A percentile compares a stretch with the other conserved stretches of the same genome.
Evolutionary conservation across 1,284 basidiomycete genomes (phyloP).

Genomic region (Mycena sp.): DNA sequence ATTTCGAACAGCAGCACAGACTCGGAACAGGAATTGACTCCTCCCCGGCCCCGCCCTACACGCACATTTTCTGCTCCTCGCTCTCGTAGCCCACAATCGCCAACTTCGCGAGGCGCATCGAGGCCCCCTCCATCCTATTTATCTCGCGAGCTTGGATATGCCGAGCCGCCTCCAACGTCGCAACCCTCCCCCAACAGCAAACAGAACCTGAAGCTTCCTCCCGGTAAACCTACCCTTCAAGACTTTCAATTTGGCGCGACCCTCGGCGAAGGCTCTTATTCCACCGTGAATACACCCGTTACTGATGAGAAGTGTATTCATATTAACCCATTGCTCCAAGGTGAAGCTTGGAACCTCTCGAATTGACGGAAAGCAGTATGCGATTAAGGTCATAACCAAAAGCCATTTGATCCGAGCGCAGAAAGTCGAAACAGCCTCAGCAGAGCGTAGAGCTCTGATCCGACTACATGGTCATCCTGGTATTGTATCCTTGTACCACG

Average conservation of each 20-base stretch:
- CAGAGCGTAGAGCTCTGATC: slow-evolving; percentile 73
- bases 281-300: slow-evolving; percentile 61
- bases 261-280: slow-evolving; percentile 84
- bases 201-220: slow-evolving; percentile 50
- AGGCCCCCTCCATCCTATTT: slow-evolving; percentile 65
- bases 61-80: slow-evolving; percentile 76
- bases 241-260: slow-evolving; percentile 78
- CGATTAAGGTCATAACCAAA: slow-evolving; percentile 84
- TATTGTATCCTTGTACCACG: slow-evolving; percentile 81
- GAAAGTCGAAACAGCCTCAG: slow-evolving; percentile 70
- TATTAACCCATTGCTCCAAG: slow-evolving; percentile 45
- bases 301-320: background rate
- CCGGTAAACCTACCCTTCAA: slow-evolving; percentile 58
- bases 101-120: slow-evolving; percentile 51
- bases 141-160: slow-evolving; percentile 63
- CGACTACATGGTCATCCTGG: slow-evolving; percentile 82
- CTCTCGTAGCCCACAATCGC: slow-evolving; percentile 60
- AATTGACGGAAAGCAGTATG: slow-evolving; percentile 70
- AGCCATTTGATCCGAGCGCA: slow-evolving; percentile 74
- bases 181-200: slow-evolving; percentile 41
- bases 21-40: slow-evolving; percentile 46
- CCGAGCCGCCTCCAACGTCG: slow-evolving; percentile 45
- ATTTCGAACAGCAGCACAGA: slow-evolving; percentile 75
- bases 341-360: slow-evolving; percentile 68
- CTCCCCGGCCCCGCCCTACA: slow-evolving; percentile 66